A percentile compares a stretch with the other conserved stretches of the same genome.
These are phyloP conservation scores for Trichosporon faecale DNA, from an alignment of 1,284 basidiomycete species.

Conservation along the genomic window DNA sequence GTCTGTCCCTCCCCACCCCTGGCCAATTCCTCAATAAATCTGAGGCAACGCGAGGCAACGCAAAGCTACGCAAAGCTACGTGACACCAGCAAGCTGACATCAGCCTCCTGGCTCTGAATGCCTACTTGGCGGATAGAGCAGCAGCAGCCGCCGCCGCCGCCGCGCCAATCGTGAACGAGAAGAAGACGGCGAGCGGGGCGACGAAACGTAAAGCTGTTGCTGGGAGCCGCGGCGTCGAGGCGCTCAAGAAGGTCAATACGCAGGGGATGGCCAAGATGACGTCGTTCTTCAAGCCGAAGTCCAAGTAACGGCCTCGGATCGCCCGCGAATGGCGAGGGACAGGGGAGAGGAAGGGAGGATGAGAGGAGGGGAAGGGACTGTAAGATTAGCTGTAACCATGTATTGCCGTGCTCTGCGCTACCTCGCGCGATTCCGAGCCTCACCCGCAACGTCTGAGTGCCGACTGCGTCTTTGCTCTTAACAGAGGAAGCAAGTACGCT, in stretches of 20 bases:
- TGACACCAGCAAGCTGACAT: neutral
- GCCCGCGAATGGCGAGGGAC: too few relatives aligned
- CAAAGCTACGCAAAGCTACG: too few relatives aligned
- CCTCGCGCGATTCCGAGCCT: too few relatives aligned
- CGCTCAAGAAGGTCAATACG: conserved; percentile 49
- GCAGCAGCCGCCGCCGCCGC: conserved; percentile 38
- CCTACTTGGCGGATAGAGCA: conserved; percentile 34
- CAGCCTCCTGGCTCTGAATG: conserved; percentile 33
- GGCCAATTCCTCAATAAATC: too few relatives aligned
- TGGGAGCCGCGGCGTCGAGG: conserved; percentile 40
- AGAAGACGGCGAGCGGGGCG: conserved; percentile 25
- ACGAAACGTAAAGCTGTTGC: conserved; percentile 34
- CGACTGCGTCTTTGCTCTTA: too few relatives aligned
- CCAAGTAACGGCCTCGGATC: neutral
- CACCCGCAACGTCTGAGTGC: too few relatives aligned
- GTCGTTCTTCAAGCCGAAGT: conserved; percentile 48
- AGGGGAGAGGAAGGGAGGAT: too few relatives aligned
- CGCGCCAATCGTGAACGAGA: conserved; percentile 23
- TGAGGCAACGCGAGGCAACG: too few relatives aligned
- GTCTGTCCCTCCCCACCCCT: conserved; percentile 5
- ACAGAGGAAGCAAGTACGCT: too few relatives aligned
- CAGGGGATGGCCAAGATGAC: conserved; percentile 47
- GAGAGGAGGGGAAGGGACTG: conserved; percentile 10
- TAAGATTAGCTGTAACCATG: too few relatives aligned
- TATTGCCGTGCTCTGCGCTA: neutral